These are phyloP conservation scores for Penicillium cataractarum DNA, from an alignment of 495 filamentous ascomycete species.

Conservation along the genomic window DNA sequence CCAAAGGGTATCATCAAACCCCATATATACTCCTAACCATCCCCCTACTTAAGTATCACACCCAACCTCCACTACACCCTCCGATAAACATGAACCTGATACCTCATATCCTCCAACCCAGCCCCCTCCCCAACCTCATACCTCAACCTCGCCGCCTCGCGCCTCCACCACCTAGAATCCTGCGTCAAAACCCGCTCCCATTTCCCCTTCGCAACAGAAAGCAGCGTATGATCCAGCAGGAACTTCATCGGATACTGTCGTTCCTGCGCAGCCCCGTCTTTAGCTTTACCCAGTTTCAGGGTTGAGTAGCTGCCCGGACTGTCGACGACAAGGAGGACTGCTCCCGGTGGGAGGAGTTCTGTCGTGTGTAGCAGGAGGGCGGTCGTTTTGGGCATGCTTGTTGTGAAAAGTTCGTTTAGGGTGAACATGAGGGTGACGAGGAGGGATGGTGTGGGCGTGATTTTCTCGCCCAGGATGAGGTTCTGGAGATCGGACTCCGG, in stretches of 20 bases:
- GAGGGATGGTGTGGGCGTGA: constrained; percentile 27
- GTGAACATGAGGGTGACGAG: constrained; percentile 91
- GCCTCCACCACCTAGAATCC: constrained; percentile 81
- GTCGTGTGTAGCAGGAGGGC: constrained; percentile 70
- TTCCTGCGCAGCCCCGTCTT: constrained; percentile 41
- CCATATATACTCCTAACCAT: not conserved
- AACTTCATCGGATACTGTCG: constrained; percentile 92
- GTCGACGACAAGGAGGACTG: constrained; percentile 84
- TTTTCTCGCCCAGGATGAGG: constrained; percentile 33
- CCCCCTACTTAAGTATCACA: not conserved
- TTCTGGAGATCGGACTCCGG: constrained; percentile 41
- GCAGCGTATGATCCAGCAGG: constrained; percentile 81
- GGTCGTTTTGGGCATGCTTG: constrained; percentile 74
- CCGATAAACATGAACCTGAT: constrained; percentile 82
- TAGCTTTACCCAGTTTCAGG: constrained; percentile 59
- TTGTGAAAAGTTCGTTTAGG: constrained; percentile 90
- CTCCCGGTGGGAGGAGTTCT: constrained; percentile 53
- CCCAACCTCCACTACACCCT: constrained; percentile 24
- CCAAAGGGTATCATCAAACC: not conserved
- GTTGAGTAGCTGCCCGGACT: constrained; percentile 92
- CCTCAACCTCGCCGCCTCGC: constrained; percentile 63
- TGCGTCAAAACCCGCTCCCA: constrained; percentile 76
- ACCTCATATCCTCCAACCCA: constrained; percentile 88
- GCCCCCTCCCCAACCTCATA: constrained; percentile 73
- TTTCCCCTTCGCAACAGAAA: constrained; percentile 51